Evolutionary conservation across 1,284 basidiomycete genomes (phyloP), one percentile per base, ranked within the genome.

Genomic region (Mrakiaceae sp.): DNA sequence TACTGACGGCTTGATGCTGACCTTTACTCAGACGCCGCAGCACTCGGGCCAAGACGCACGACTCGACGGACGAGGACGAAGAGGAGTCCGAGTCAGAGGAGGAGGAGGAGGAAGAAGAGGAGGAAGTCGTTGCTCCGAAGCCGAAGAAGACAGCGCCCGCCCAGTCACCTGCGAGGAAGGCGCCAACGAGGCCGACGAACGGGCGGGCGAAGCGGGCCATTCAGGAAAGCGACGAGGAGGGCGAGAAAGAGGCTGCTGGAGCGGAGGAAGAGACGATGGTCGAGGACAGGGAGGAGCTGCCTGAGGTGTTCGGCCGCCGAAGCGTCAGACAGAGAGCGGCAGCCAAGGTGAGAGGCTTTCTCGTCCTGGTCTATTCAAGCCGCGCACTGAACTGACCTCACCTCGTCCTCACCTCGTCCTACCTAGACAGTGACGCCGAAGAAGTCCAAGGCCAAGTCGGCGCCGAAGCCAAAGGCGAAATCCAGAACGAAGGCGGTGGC

Each of bases 141-240:
- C 42, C 57, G 49, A 42, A 27, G 44, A 58, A 63, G 58, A 55
- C 56, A n/a, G 1, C 62, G 3, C n/a, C 3, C 5, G 58, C 58
- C 5, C 12, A 4, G 11, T 48, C 46, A 7, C 8, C 27, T 27
- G 11, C 40, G 53, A 55, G 4, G 39, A 70, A 1, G 68, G 69
- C 0, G 69, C 69, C n/a, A 70, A 72, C 60, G 72, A 72, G 48
- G 70, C 70, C 47, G 72, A 72, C 3, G 56, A 53, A 0, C 58
- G 52, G 4, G 66, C 66, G 16, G 68, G 69, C 7, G 67, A 68
- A n/a, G 67, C 62, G n/a, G 64, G 67, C 49, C 58, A 65, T 39
- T 67, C 67, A 50, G 2, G 62, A 66, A 11, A 53, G 62, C 39
- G 64, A 66, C 53, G 67, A 47, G 7, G 73, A 72, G 11, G 72